These are phyloP conservation scores for Backusella circina DNA, from an alignment of 192 early-diverging fungal genomes.

Conservation along the genomic window DNA sequence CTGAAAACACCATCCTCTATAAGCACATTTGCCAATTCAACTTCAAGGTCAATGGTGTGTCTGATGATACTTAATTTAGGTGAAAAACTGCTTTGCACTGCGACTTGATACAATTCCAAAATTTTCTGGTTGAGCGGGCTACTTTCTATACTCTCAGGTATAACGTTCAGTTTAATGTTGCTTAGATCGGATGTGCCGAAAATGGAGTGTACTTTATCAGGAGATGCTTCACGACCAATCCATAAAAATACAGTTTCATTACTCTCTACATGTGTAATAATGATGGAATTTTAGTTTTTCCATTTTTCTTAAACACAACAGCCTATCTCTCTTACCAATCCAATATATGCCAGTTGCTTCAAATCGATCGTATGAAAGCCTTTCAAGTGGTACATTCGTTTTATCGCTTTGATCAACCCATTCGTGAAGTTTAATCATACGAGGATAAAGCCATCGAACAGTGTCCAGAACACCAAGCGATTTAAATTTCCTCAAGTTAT, in stretches of 20 bases:
- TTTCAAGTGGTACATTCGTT: conserved; percentile 18
- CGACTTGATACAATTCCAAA: background rate
- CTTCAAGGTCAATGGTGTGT: conserved; percentile 84
- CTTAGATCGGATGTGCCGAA: conserved; percentile 80
- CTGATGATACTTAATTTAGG: conserved; percentile 67
- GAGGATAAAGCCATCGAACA: conserved; percentile 83
- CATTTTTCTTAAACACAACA: background rate
- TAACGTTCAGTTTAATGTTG: conserved; percentile 59
- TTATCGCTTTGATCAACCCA: conserved; percentile 46
- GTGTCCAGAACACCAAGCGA: conserved; percentile 69
- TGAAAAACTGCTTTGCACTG: background rate
- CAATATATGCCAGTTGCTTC: conserved; percentile 75
- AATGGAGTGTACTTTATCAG: conserved; percentile 63
- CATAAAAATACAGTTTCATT: conserved; percentile 78
- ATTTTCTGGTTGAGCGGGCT: background rate
- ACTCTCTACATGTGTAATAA: conserved; percentile 54
- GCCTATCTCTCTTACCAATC: conserved; percentile 45
- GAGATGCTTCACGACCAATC: conserved; percentile 72
- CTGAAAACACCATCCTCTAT: conserved; percentile 89
- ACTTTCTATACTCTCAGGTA: background rate
- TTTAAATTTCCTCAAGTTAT: conserved; percentile 76
- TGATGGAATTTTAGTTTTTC: background rate
- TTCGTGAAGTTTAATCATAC: conserved; percentile 69
- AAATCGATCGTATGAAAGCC: conserved; percentile 68
- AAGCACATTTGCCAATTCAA: conserved; percentile 72